A percentile compares a stretch with the other conserved stretches of the same genome.
Evolutionary conservation across 345 rosid species (phyloP).

Genomic region (Lumnitzera littorea): DNA sequence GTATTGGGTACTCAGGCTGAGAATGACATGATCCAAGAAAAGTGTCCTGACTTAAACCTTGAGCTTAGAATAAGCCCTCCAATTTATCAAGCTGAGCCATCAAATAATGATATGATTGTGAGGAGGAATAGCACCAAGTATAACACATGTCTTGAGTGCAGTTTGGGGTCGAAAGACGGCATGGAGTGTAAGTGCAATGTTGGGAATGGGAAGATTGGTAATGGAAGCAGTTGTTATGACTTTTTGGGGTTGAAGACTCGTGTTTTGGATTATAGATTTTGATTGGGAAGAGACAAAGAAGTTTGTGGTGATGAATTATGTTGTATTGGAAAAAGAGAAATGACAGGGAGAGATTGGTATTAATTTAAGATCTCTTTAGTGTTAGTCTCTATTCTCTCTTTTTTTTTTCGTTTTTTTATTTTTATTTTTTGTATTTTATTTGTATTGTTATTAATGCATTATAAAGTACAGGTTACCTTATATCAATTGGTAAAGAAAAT

Average conservation of each 20-base stretch:
- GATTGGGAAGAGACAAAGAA: constrained; percentile 45
- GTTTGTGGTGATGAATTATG: constrained; percentile 11
- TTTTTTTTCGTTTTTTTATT: neutral
- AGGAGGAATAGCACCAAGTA: constrained; percentile 15
- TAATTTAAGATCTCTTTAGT: constrained; percentile 12
- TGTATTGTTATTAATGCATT: neutral
- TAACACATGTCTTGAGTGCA: constrained; percentile 37
- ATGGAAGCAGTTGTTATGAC: constrained; percentile 39
- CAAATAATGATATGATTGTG: constrained; percentile 14
- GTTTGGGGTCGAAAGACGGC: constrained; percentile 46
- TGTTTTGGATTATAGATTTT: constrained; percentile 2
- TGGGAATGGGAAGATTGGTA: constrained; percentile 14
- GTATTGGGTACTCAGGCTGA: neutral
- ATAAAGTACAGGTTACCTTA: no score
- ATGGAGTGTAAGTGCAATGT: constrained; percentile 42
- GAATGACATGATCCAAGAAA: constrained; percentile 21
- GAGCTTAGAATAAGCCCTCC: constrained; percentile 90
- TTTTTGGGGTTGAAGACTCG: constrained; percentile 72
- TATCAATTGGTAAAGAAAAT: no score
- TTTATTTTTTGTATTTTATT: constrained; percentile 6
- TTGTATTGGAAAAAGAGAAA: constrained; percentile 9
- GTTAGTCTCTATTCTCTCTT: neutral
- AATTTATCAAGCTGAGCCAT: constrained; percentile 19
- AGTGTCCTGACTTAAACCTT: constrained; percentile 71
- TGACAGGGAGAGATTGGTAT: constrained; percentile 12